Conservation (phyloP, 2,329 filamentous ascomycete genomes). For the Nothopassalora personata region DNA sequence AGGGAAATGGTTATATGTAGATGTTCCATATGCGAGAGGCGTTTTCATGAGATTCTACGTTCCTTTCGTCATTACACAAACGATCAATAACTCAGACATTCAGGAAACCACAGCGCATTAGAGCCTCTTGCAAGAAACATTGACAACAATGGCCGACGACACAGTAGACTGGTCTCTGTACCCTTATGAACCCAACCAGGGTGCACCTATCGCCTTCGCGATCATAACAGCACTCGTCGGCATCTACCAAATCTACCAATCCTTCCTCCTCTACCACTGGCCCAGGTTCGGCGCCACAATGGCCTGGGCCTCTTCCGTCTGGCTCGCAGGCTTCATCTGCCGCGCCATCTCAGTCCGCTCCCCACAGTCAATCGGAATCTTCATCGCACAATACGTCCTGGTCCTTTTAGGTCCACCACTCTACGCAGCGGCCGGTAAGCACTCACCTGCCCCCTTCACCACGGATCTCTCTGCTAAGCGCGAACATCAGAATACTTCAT, state of each 20-base stretch:
- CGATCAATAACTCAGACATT: neutral
- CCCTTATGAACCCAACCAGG: conserved; percentile 46
- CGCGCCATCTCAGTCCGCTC: conserved; percentile 51
- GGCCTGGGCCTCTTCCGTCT: conserved; percentile 25
- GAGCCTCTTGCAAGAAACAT: neutral
- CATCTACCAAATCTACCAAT: conserved; percentile 51
- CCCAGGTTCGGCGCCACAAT: conserved; percentile 23
- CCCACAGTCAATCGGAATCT: conserved; percentile 39
- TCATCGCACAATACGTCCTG: conserved; percentile 39
- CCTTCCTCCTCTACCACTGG: conserved; percentile 31
- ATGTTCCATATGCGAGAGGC: neutral
- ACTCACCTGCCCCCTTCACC: neutral
- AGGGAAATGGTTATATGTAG: neutral
- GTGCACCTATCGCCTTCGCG: conserved; percentile 50
- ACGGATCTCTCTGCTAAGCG: conserved; percentile 31
- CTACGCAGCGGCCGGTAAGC: conserved; percentile 42
- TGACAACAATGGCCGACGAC: neutral
- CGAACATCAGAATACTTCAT: conserved; percentile 57
- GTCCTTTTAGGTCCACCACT: conserved; percentile 50
- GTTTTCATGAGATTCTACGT: neutral
- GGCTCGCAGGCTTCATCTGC: conserved; percentile 50
- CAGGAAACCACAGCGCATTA: no score
- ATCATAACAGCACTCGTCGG: conserved; percentile 45
- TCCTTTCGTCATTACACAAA: neutral
- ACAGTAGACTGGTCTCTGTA: conserved; percentile 22